These are phyloP conservation scores for Grigorovia jiainica DNA, from an alignment of 805 yeast species.

Conservation along the genomic window DNA sequence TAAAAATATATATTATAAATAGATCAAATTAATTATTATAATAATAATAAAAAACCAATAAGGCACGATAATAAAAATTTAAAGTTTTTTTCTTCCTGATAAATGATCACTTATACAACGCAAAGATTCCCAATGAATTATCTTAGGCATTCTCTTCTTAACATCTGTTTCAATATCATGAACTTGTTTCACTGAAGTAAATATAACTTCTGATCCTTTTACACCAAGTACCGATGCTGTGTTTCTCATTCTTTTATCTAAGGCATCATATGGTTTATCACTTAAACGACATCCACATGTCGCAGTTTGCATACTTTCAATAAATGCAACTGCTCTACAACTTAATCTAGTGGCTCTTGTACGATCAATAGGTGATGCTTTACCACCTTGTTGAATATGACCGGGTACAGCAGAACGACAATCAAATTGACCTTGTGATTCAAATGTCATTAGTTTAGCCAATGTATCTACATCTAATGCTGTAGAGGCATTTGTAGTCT, in stretches of 20 bases:
- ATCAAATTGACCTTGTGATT: constrained; percentile 57
- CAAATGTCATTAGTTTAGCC: constrained; percentile 55
- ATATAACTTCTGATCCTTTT: constrained; percentile 62
- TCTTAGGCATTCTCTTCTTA: constrained; percentile 75
- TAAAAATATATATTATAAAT: too few species aligned
- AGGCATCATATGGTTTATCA: constrained; percentile 19
- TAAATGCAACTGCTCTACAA: constrained; percentile 56
- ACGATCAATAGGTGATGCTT: constrained; percentile 71
- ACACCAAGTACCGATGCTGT: constrained; percentile 83
- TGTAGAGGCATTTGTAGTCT: constrained; percentile 60
- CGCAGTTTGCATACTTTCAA: constrained; percentile 36
- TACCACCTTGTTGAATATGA: constrained; percentile 78
- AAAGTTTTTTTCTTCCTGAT: constrained; percentile 51
- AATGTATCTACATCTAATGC: constrained; percentile 57
- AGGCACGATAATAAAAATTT: not conserved
- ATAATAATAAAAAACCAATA: too few species aligned
- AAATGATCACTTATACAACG: constrained; percentile 76
- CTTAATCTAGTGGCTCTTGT: constrained; percentile 66
- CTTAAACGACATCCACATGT: constrained; percentile 22
- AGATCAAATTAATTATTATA: too few species aligned
- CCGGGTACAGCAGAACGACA: constrained; percentile 81
- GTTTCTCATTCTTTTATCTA: constrained; percentile 28
- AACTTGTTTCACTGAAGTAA: constrained; percentile 62
- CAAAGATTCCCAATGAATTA: constrained; percentile 69
- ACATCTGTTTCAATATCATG: constrained; percentile 84